Conservation (phyloP, 2,329 filamentous ascomycete species). For the Diaporthe sp. region DNA sequence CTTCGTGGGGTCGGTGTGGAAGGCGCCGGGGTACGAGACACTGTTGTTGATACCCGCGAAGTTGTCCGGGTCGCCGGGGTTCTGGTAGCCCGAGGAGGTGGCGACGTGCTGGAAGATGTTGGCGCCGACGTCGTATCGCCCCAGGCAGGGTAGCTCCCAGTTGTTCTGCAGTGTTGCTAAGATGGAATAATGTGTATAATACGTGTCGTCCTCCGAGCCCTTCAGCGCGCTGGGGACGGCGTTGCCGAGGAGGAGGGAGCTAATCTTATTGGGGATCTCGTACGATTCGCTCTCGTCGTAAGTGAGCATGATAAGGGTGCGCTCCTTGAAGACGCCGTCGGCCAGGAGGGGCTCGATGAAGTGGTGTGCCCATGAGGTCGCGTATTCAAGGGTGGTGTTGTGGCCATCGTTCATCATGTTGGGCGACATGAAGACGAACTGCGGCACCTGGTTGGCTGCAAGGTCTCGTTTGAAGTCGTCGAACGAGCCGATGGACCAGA, state of each 20-base stretch:
- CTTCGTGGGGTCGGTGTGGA: conserved; percentile 54
- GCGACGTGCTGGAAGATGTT: conserved; percentile 49
- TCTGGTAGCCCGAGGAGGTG: conserved; percentile 44
- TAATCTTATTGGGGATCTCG: conserved; percentile 65
- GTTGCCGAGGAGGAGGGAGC: conserved; percentile 68
- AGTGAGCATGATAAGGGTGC: conserved; percentile 69
- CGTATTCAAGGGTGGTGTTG: conserved; percentile 65
- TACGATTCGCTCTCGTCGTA: conserved; percentile 72
- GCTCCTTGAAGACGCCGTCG: conserved; percentile 64
- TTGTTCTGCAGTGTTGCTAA: conserved; percentile 58
- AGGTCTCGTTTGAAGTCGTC: conserved; percentile 73
- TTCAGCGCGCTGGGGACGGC: conserved; percentile 62
- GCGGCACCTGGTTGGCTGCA: conserved; percentile 68
- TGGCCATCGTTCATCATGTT: conserved; percentile 79
- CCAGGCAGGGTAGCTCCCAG: conserved; percentile 58
- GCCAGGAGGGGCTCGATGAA: conserved; percentile 68
- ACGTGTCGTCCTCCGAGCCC: conserved; percentile 66
- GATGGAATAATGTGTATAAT: conserved; percentile 62
- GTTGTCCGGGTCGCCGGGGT: conserved; percentile 54
- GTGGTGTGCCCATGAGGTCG: conserved; percentile 64
- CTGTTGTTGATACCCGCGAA: conserved; percentile 54
- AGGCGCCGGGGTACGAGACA: conserved; percentile 58
- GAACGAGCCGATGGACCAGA: conserved; percentile 74
- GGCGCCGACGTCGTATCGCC: conserved; percentile 58
- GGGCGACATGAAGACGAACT: conserved; percentile 75